Percentiles rank a stretch among this genome's conserved stretches.
Conservation (phyloP, 257 asterid genomes). For the Fraxinus excelsior region DNA sequence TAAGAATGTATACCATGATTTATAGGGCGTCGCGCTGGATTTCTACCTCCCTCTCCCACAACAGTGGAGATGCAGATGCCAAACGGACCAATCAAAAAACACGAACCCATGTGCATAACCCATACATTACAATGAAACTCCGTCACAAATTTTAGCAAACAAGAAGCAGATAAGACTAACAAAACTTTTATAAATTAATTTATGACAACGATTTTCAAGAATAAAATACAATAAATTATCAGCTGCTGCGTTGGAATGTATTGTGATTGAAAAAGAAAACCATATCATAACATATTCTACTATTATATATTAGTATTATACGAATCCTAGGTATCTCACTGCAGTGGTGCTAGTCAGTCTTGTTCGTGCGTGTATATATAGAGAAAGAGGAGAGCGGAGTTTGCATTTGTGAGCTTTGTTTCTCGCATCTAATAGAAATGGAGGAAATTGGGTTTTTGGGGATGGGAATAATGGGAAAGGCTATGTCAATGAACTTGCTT, state of each 20-base stretch:
- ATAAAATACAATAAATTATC: not conserved
- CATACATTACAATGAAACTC: slow-evolving; percentile 1
- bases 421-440: slow-evolving; percentile 37
- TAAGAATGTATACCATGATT: too few relatives aligned
- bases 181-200: slow-evolving; percentile 2
- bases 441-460: slow-evolving; percentile 94
- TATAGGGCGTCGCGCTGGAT: too few relatives aligned
- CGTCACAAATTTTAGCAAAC: slow-evolving; percentile 25
- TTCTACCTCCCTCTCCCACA: too few relatives aligned
- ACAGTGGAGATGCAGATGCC: slow-evolving; percentile 26
- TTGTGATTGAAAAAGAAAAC: slow-evolving; percentile 15
- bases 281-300: too few relatives aligned
- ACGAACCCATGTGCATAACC: not conserved
- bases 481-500: slow-evolving; percentile 91
- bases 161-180: slow-evolving; percentile 8
- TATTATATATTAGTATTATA: not conserved
- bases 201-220: not conserved
- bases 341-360: slow-evolving; percentile 1
- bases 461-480: slow-evolving; percentile 94
- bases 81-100: slow-evolving; percentile 28
- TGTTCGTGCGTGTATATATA: too few relatives aligned
- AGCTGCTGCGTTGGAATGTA: slow-evolving; percentile 10
- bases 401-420: not conserved
- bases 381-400: too few relatives aligned
- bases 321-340: slow-evolving; percentile 2